These are phyloP conservation scores for Colletotrichum ledebouriae DNA, from an alignment of 2,329 filamentous ascomycete genomes.

Conservation along the genomic window DNA sequence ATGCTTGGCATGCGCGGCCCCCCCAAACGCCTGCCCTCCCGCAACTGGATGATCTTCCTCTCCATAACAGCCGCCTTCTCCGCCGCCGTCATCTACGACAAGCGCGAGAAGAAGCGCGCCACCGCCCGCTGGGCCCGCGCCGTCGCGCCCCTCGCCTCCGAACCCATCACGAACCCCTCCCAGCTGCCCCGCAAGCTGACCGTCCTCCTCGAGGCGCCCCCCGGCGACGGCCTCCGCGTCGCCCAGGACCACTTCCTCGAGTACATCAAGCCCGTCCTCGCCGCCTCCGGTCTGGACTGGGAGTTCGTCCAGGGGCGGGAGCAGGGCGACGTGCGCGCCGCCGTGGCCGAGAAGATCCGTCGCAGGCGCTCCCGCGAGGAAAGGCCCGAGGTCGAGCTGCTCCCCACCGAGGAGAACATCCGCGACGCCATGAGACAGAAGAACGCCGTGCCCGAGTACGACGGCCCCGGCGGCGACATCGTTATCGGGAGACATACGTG, in stretches of 20 bases:
- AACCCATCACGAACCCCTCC: conserved; percentile 76
- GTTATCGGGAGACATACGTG: conserved; percentile 92
- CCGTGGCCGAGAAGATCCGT: conserved; percentile 87
- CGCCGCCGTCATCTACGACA: conserved; percentile 89
- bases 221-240: conserved; percentile 83
- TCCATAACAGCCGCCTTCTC: conserved; percentile 82
- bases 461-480: conserved; percentile 84
- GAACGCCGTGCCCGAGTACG: conserved; percentile 77
- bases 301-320: conserved; percentile 93
- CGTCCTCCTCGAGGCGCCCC: conserved; percentile 87
- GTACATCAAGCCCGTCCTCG: conserved; percentile 93
- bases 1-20: conserved; percentile 90
- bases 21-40: conserved; percentile 86
- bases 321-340: conserved; percentile 92
- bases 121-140: conserved; percentile 89
- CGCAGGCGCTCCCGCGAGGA: conserved; percentile 74
- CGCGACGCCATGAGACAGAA: conserved; percentile 74
- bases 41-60: conserved; percentile 98
- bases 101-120: conserved; percentile 86
- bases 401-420: conserved; percentile 68
- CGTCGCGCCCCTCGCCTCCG: conserved; percentile 86
- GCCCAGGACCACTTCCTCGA: conserved; percentile 97
- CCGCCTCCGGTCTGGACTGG: conserved; percentile 92
- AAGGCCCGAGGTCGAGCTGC: conserved; percentile 61
- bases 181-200: conserved; percentile 87